Evolutionary conservation across 495 filamentous ascomycete species (phyloP), one percentile per base, ranked within the genome.

Genomic region (Massariosphaeria phaeospora): DNA sequence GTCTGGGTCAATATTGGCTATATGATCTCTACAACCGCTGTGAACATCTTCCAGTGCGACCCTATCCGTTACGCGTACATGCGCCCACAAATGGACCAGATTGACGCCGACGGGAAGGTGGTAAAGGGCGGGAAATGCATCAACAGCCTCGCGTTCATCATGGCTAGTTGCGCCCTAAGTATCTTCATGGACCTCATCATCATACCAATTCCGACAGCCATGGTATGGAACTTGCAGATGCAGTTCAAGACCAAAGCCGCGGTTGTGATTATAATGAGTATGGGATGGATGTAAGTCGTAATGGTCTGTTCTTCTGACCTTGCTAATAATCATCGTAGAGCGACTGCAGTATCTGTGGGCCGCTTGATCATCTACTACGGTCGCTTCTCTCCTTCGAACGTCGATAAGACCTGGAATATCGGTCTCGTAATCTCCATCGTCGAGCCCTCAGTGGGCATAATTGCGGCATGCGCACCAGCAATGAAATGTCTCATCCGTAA

Each of bases 41-140:
- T 74, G 38, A 76, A 77, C 26, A 69, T 81, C n/a, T 74, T 83
- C 42, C 82, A 85, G 58, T 80, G 77, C 52, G 63, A 60, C 0
- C 78, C 77, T 0, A 57, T 80, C 2, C 31, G 61, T 26, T 77
- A 73, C 35, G 49, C 55, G 4, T 59, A 48, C 36, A 24, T 41
- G 31, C 21, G 49, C 4, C 48, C 56, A 2, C 12, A 18, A 11
- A 44, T 44, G 35, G 56, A 59, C 33, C 55, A 52, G 31, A 64
- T 75, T 18, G 45, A 49, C 12, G 44, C 54, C 1, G 77, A 73
- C 55, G 70, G 76, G 15, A 33, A 43, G 4, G 40, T 52, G 6
- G 72, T 73, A 26, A 46, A 50, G 17, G 70, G 66, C 23, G 66
- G 75, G 15, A 65, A 56, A 35, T 79, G 75, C 48, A 71, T 77